Base-by-base conservation (phyloP, 1,284 basidiomycete species). In the Heterobasidion annosum region DNA sequence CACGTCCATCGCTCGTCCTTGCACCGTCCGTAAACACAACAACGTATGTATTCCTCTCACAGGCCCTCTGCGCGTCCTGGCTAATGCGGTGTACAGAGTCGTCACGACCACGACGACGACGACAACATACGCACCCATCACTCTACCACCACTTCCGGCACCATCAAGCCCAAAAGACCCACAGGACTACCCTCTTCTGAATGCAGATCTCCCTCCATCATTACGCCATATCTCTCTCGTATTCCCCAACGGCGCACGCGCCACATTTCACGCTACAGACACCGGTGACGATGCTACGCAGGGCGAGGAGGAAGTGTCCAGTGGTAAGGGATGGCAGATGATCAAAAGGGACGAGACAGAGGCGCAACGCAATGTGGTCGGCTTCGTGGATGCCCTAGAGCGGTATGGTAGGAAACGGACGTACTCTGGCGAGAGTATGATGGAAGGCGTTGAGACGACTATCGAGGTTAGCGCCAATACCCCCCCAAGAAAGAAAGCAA, bases 81-180 rank as follows among this genome's bases (percentile, higher is more conserved):
- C 63, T 68, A 60, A 65, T 64, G 59, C 57, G 57, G 58, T 54
- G 63, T 59, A 33, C 56, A 93, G 90, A 60, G 89, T 89, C 67
- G 87, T 85, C 66, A 93, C 84, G 58, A 93, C 85, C 51, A 93
- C 85, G 18, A 93, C 83, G 7, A 93, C 88, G 5, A 91, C 88
- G 1, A 91, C 89, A 1, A 82, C 84, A 18, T 90, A 91, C 70
- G 85, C 87, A 57, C 90, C 90, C 37, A 89, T 92, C 59, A 82
- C 81, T 50, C 67, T 91, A 15, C 88, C 85, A 32, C 70, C 83
- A 42, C 70, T 88, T 3, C 88, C 85, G 13, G 71, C 79, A 3
- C 87, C 84, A 12, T 70, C 76, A 8, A 78, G 82, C 13, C 85
- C 86, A n/a, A 84, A 84, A 62, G 85, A 91, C 65, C 75, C 83